Percentiles rank a stretch among this genome's conserved stretches.
phyloP scores from a whole-genome alignment of 345 rosid species.

The Schrenkiella parvula region DNA sequence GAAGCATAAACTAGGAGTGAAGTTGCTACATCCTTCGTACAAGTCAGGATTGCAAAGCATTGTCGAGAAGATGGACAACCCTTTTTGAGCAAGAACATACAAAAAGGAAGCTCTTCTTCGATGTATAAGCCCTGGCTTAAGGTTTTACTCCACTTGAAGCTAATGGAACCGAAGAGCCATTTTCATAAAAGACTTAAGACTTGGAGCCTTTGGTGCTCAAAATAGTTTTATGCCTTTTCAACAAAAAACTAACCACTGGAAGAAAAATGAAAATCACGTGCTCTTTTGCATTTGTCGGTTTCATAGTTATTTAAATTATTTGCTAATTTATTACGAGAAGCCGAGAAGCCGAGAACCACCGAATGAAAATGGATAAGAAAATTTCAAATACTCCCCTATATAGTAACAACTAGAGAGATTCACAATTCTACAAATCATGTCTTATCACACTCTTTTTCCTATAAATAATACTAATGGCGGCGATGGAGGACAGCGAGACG shows the following conservation, averaged over 20 bases:
- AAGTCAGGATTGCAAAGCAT: slow-evolving; percentile 71
- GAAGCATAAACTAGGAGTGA: slow-evolving; percentile 62
- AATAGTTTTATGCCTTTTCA: slow-evolving; percentile 18
- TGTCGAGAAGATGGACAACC: slow-evolving; percentile 44
- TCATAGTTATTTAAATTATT: background rate
- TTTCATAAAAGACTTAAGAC: slow-evolving; percentile 54
- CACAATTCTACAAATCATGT: background rate
- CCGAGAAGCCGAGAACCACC: background rate
- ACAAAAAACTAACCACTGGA: too few species aligned
- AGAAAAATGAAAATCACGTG: slow-evolving; percentile 7
- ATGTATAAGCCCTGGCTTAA: slow-evolving; percentile 38
- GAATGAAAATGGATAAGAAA: background rate
- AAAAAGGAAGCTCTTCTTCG: slow-evolving; percentile 48
- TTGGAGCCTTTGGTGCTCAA: slow-evolving; percentile 45
- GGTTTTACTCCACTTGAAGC: slow-evolving; percentile 59
- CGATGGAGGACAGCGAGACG: background rate
- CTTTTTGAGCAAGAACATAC: slow-evolving; percentile 10
- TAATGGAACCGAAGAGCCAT: slow-evolving; percentile 50
- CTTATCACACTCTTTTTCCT: background rate
- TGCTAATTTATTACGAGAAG: background rate
- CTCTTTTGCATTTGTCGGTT: slow-evolving; percentile 4
- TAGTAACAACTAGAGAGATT: background rate
- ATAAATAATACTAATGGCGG: background rate
- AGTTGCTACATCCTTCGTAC: slow-evolving; percentile 60
- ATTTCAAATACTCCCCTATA: background rate